Evolutionary conservation across 1,284 basidiomycete genomes (phyloP), one percentile per base, ranked within the genome.

Genomic region (Moesziomyces sp.): DNA sequence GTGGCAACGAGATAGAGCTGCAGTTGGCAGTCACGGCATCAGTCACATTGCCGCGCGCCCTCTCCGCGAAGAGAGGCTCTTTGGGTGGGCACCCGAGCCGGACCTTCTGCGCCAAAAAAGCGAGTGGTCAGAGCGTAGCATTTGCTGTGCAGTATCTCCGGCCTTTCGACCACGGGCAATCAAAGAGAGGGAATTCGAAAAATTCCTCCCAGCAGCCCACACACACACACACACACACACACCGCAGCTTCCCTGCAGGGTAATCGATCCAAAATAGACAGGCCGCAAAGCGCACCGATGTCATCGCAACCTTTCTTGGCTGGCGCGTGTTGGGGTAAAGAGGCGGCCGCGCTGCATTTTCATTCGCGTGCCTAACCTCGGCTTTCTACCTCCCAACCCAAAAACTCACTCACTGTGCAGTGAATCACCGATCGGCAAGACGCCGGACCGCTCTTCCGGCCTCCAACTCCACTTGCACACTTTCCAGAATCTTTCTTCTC

Each of bases 361-460:
- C 38, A 40, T 40, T 40, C 38, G 38, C 38, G 38, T 40, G 38
- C 38, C 38, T 40, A 40, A 40, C 16, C 38, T 40, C 38, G 38
- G 38, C 38, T 40, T 40, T 40, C 38, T 40, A 18, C 38, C 38
- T 16, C 38, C 14, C 38, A 8, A 8, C 16, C 38, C 38, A 16
- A 40, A 40, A 40, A 40, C 38, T 16, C 26, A 28, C 26, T 40
- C 16, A n/a, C 18, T 26, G 26, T 8, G 8, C 26, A 21, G n/a
- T 33, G 24, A 33, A 60, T 60, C 58, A 40, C 46, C 58, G 58
- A 53, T 54, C 24, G 21, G 38, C 26, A 61, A 47, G 52, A 54
- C 58, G 58, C 52, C 58, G 58, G 58, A 61, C 58, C 58, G 58
- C 23, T 14, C 18, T 53, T 61, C 58, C 58, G 52, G 38, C 35